Base-by-base conservation (phyloP, 306 rosid genomes). In the Clitoria ternatea region DNA sequence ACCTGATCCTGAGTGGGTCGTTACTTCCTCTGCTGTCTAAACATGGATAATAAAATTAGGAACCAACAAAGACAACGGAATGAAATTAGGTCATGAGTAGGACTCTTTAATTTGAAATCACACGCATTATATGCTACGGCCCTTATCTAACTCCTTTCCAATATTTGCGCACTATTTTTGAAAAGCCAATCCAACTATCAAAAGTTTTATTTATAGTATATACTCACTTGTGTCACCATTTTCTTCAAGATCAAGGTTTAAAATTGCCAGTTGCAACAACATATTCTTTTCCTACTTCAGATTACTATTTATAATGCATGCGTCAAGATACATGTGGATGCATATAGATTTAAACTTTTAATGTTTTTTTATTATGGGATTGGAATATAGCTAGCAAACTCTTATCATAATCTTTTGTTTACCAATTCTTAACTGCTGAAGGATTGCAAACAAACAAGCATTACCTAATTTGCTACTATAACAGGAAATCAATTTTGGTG, bases 1-100 rank as follows among this genome's bases (percentile, higher is more conserved):
- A 20, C 49, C 57, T 69, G 49, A 69, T 61, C 61, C 60, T 61
- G 32, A 69, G 81, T 69, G 76, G 75, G 29, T 47, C 33, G 0
- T 63, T 73, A 12, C 8, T 42, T 50, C 27, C 23, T 60, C 24
- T 47, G 37, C 32, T 68, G 17, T 59, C 35, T 68, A 43, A 36
- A 10, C 23, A 44, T 17, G 73, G 55, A 37, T 47, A 45, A 55
- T 11, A 65, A 75, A 61, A 60, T 59, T 76, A 76, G 70, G 75
- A 68, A 76, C 4, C 17, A 69, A 12, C 37, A 47, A 61, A 47
- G 4, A 12, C 4, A 61, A 45, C 10, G 7, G 48, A 48, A 48
- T 68, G 64, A 69, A 69, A 69, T 77, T 77, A 77, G 81, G 81
- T 70, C 67, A 53, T 70, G 74, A 78, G 6, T 78, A 70, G 54